A percentile compares a stretch with the other conserved stretches of the same genome.
Conservation (phyloP, 306 rosid genomes). For the Quercus robur region DNA sequence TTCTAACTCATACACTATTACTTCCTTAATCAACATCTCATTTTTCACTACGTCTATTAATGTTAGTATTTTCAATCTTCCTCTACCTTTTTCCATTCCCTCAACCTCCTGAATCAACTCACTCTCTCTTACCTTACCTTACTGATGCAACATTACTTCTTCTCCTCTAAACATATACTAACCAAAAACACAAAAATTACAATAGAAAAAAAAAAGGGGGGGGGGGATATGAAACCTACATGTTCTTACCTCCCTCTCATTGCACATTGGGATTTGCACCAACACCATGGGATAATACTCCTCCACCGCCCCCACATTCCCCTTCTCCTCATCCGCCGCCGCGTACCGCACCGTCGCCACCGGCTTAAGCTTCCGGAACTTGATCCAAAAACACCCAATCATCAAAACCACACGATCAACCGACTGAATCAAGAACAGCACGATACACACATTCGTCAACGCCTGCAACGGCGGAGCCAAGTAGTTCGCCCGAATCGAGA, state of each 20-base stretch:
- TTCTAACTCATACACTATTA: no score
- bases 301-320: constrained; percentile 29
- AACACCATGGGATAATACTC: constrained; percentile 89
- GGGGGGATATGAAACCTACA: constrained; percentile 74
- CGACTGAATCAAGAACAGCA: constrained; percentile 79
- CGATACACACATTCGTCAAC: constrained; percentile 71
- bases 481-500: constrained; percentile 60
- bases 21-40: no score
- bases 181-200: not conserved
- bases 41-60: no score
- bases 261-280: constrained; percentile 98
- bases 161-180: no score
- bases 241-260: constrained; percentile 99
- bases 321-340: constrained; percentile 26
- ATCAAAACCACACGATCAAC: constrained; percentile 77
- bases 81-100: no score
- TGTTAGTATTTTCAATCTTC: no score
- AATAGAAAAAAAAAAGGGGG: constrained; percentile 14
- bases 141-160: no score
- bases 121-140: no score
- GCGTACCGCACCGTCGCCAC: constrained; percentile 53
- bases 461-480: constrained; percentile 86
- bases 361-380: constrained; percentile 68
- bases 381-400: constrained; percentile 95
- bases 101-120: no score